Evolutionary conservation across 768 basidiomycete genomes (phyloP).

Genomic region (Serendipita sp.): DNA sequence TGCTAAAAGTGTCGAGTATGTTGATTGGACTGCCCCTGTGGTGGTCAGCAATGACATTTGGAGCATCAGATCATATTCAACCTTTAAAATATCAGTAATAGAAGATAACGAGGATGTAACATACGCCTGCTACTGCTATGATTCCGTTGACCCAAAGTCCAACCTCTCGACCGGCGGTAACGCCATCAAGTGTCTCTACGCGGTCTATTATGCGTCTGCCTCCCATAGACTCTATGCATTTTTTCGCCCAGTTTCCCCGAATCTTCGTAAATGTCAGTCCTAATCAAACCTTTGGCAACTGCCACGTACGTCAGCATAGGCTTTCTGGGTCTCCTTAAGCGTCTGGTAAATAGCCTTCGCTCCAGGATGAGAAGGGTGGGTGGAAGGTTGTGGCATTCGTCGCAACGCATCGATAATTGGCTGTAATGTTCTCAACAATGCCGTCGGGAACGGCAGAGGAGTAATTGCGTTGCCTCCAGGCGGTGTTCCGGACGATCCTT

Average conservation of each 20-base stretch:
- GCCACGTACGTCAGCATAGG: slow-evolving; percentile 47
- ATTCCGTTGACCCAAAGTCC: slow-evolving; percentile 54
- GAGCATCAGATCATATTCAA: slow-evolving; percentile 48
- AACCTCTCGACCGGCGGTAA: slow-evolving; percentile 53
- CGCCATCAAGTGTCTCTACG: slow-evolving; percentile 50
- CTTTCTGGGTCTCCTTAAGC: slow-evolving; percentile 60
- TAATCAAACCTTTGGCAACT: neutral
- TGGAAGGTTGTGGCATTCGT: slow-evolving; percentile 55
- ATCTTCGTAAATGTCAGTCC: slow-evolving; percentile 25
- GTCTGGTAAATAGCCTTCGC: slow-evolving; percentile 45
- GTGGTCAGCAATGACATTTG: slow-evolving; percentile 47
- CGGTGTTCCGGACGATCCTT: slow-evolving; percentile 63
- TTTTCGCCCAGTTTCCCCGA: slow-evolving; percentile 63
- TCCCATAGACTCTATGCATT: slow-evolving; percentile 49
- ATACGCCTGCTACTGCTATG: slow-evolving; percentile 48
- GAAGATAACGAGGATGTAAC: slow-evolving; percentile 11
- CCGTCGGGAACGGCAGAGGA: slow-evolving; percentile 37
- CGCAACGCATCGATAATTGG: slow-evolving; percentile 54
- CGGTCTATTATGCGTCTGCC: slow-evolving; percentile 54
- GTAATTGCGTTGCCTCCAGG: slow-evolving; percentile 44
- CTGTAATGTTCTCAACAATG: slow-evolving; percentile 34
- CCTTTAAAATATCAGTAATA: slow-evolving; percentile 22
- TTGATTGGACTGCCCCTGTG: slow-evolving; percentile 33
- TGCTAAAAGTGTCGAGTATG: slow-evolving; percentile 44
- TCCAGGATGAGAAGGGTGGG: slow-evolving; percentile 72